These are phyloP conservation scores for Cladophialophora chaetospira DNA, from an alignment of 2,329 filamentous ascomycete genomes.

Conservation along the genomic window DNA sequence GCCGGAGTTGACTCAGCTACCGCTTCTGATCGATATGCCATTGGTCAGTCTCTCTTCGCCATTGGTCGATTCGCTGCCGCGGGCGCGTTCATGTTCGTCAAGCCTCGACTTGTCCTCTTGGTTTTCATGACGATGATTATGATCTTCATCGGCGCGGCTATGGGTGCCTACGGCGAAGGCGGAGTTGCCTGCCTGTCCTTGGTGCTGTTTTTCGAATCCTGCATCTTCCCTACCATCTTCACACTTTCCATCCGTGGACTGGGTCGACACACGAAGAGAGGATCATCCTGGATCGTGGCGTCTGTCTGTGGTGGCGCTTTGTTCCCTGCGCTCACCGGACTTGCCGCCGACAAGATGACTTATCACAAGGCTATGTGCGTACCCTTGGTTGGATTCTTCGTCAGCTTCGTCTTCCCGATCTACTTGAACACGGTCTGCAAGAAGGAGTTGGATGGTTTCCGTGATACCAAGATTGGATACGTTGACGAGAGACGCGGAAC, in stretches of 20 bases:
- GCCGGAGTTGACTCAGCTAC: conserved; percentile 55
- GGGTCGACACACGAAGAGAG: conserved; percentile 75
- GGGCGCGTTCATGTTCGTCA: conserved; percentile 66
- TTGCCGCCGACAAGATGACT: conserved; percentile 31
- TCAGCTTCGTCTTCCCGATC: conserved; percentile 40
- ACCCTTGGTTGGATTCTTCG: conserved; percentile 38
- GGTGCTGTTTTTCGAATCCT: conserved; percentile 79
- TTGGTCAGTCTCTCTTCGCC: conserved; percentile 73
- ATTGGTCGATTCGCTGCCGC: conserved; percentile 72
- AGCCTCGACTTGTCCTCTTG: conserved; percentile 71
- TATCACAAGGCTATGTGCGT: conserved; percentile 39
- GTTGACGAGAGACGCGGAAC: conserved; percentile 34
- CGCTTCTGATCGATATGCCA: conserved; percentile 72
- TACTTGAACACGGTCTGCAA: conserved; percentile 39
- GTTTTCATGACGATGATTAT: conserved; percentile 66
- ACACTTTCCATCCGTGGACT: conserved; percentile 75
- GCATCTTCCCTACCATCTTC: conserved; percentile 80
- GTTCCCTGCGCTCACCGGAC: conserved; percentile 63
- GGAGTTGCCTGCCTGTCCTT: conserved; percentile 63
- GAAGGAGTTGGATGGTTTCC: conserved; percentile 41
- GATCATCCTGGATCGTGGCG: conserved; percentile 70
- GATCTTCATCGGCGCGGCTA: conserved; percentile 57
- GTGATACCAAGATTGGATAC: conserved; percentile 41
- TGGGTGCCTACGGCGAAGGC: conserved; percentile 50
- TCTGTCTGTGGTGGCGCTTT: conserved; percentile 69